Conservation (phyloP, 2,329 filamentous ascomycete species). For the Ceratocystis huliohia region DNA sequence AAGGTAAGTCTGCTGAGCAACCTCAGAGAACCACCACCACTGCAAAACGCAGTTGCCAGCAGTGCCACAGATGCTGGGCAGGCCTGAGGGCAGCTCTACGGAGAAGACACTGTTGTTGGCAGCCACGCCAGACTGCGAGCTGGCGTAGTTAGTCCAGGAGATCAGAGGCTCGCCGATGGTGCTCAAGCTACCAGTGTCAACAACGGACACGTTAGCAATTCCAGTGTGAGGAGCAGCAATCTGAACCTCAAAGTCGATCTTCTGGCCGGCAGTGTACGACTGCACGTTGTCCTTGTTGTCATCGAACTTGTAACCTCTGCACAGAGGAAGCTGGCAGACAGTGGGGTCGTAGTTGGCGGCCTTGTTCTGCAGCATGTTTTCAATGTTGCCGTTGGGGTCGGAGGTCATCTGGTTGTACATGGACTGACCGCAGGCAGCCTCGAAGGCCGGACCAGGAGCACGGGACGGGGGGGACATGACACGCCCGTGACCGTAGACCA, state of each 20-base stretch:
- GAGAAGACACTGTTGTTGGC: constrained; percentile 36
- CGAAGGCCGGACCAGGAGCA: constrained; percentile 33
- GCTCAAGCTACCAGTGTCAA: constrained; percentile 40
- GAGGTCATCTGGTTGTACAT: constrained; percentile 28
- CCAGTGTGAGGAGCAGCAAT: constrained; percentile 36
- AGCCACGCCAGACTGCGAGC: constrained; percentile 30
- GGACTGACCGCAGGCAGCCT: constrained; percentile 33
- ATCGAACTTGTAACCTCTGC: constrained; percentile 36
- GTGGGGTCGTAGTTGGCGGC: constrained; percentile 23
- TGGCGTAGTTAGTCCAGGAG: constrained; percentile 43
- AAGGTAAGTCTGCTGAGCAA: constrained; percentile 31
- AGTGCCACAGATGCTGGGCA: constrained; percentile 25
- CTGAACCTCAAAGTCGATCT: constrained; percentile 31
- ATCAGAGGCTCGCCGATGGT: constrained; percentile 42
- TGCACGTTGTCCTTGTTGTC: constrained; percentile 35
- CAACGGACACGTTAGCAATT: constrained; percentile 43
- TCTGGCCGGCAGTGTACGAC: constrained; percentile 33
- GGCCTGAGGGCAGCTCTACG: constrained; percentile 29
- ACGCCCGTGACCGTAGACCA: constrained; percentile 34
- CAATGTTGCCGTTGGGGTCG: constrained; percentile 31
- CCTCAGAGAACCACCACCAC: constrained; percentile 35
- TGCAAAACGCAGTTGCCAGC: constrained; percentile 32
- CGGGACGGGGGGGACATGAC: constrained; percentile 34
- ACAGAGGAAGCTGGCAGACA: constrained; percentile 28
- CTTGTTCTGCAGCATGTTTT: constrained; percentile 27